phyloP scores from a whole-genome alignment of 2,329 filamentous ascomycete genomes.

The Cercospora sp. region DNA sequence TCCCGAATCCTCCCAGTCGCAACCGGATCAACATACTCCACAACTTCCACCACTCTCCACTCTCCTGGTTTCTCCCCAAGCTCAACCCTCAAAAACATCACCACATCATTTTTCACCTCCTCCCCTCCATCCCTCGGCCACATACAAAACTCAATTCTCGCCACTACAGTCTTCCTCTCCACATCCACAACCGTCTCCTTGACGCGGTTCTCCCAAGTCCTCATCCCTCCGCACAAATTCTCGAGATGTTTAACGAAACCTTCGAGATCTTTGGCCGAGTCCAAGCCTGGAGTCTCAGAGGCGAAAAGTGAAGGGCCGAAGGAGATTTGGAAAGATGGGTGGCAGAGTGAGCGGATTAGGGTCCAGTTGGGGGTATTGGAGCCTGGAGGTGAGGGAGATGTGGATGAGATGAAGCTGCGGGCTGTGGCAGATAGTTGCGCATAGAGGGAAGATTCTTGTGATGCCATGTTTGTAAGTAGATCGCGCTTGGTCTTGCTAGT shows the following conservation, averaged over 20 bases:
- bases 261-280: slow-evolving; percentile 22
- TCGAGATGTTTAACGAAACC: slow-evolving; percentile 22
- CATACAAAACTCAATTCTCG: slow-evolving; percentile 24
- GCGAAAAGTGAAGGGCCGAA: slow-evolving; percentile 25
- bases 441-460: slow-evolving; percentile 16
- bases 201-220: slow-evolving; percentile 22
- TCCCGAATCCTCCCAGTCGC: slow-evolving; percentile 22
- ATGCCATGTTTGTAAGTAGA: not conserved
- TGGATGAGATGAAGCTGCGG: slow-evolving; percentile 23
- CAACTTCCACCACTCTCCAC: slow-evolving; percentile 18
- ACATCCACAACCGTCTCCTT: slow-evolving; percentile 22
- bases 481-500: not conserved
- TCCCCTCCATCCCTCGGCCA: slow-evolving; percentile 17
- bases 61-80: not conserved
- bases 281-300: slow-evolving; percentile 11
- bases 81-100: slow-evolving; percentile 24
- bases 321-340: slow-evolving; percentile 24
- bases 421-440: slow-evolving; percentile 20
- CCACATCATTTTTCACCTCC: slow-evolving; percentile 24
- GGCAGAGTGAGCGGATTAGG: slow-evolving; percentile 18
- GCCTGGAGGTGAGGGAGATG: slow-evolving; percentile 18
- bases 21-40: slow-evolving; percentile 25
- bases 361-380: slow-evolving; percentile 23
- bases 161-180: slow-evolving; percentile 18
- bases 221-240: slow-evolving; percentile 18